A percentile compares a stretch with the other conserved stretches of the same genome.
Evolutionary conservation across 169 alveolate genomes (phyloP).

Genomic region (Plasmodium adleri): DNA sequence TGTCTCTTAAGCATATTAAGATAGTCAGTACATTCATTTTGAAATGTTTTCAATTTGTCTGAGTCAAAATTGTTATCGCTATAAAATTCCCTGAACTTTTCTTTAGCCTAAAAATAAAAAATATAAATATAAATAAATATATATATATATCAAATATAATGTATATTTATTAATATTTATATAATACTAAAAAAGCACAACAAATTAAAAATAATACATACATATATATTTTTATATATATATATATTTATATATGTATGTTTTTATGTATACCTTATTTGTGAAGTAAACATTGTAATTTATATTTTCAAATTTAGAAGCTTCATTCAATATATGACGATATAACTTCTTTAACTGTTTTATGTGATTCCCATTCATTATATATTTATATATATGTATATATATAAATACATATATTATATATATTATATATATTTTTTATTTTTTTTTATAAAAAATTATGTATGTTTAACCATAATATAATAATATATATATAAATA

Average conservation of each 20-base stretch:
- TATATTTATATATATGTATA: slow-evolving; percentile 7
- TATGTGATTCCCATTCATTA: slow-evolving; percentile 63
- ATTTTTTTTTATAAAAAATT: not conserved
- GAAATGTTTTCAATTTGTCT: slow-evolving; percentile 67
- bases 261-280: slow-evolving; percentile 38
- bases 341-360: slow-evolving; percentile 44
- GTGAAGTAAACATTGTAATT: slow-evolving; percentile 70
- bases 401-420: too few relatives aligned
- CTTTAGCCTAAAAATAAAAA: slow-evolving; percentile 60
- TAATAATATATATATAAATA: not conserved
- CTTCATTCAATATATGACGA: slow-evolving; percentile 75
- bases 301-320: slow-evolving; percentile 74
- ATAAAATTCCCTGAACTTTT: slow-evolving; percentile 68
- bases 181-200: too few relatives aligned
- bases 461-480: not conserved
- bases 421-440: not conserved
- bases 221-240: not conserved
- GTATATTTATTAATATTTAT: not conserved
- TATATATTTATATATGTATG: not conserved
- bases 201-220: too few relatives aligned
- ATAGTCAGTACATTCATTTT: slow-evolving; percentile 52
- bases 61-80: slow-evolving; percentile 18
- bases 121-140: not conserved
- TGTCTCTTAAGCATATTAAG: slow-evolving; percentile 76
- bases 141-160: not conserved